Conservation (phyloP, 2,329 filamentous ascomycete genomes). For the Thielaviopsis populi region DNA sequence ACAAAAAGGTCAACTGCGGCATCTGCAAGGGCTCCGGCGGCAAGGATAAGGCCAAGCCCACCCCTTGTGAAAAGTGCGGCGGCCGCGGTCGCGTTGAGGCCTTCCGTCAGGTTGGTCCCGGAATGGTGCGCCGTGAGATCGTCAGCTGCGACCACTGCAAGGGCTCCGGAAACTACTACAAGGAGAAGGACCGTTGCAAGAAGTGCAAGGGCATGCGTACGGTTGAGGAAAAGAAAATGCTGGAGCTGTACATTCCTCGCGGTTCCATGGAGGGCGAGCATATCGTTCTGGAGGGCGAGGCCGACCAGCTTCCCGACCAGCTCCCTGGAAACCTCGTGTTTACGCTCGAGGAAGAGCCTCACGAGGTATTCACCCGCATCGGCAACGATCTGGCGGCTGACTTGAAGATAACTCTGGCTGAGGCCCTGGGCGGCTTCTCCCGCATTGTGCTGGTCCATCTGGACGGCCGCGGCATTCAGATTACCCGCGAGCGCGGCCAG, state of each 20-base stretch:
- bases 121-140: slow-evolving; percentile 66
- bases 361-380: slow-evolving; percentile 67
- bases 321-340: slow-evolving; percentile 90
- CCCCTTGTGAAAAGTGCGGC: slow-evolving; percentile 69
- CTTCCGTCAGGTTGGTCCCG: slow-evolving; percentile 71
- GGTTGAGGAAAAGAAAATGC: slow-evolving; percentile 74
- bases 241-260: slow-evolving; percentile 90
- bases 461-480: slow-evolving; percentile 76
- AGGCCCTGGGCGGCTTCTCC: slow-evolving; percentile 79
- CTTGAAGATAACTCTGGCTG: slow-evolving; percentile 63
- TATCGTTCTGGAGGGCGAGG: slow-evolving; percentile 83
- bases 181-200: slow-evolving; percentile 96
- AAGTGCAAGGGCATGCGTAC: slow-evolving; percentile 94
- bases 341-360: slow-evolving; percentile 64
- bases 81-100: slow-evolving; percentile 65
- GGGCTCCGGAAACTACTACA: slow-evolving; percentile 73
- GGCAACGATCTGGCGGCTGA: slow-evolving; percentile 74
- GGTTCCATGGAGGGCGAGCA: slow-evolving; percentile 76
- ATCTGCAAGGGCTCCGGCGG: slow-evolving; percentile 80
- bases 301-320: slow-evolving; percentile 79
- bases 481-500: slow-evolving; percentile 67
- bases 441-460: slow-evolving; percentile 83
- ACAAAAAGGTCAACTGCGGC: slow-evolving; percentile 81
- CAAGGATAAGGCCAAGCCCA: slow-evolving; percentile 78
- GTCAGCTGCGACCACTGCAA: slow-evolving; percentile 70